Base-by-base conservation (phyloP, 192 early-diverging fungal genomes). In the Helicostylum pulchrum region DNA sequence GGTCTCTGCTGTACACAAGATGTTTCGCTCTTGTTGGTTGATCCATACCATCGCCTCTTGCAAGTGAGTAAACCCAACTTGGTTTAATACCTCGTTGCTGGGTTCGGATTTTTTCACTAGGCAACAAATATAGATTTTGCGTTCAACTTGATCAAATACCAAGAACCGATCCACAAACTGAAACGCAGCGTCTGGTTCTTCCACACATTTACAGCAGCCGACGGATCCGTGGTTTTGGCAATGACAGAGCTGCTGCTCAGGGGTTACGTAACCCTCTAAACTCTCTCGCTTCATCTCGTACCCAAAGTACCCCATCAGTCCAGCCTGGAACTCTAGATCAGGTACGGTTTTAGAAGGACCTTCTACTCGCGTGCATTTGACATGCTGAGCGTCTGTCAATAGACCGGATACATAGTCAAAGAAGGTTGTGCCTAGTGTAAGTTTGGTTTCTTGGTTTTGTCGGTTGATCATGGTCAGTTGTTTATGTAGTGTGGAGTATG, bases 231-330 rank as follows among this genome's bases (percentile, higher is more conserved):
- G 34, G 0, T 65, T 14, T 10, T 19, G 0, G 20, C 74, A 78
- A 0, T 44, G 50, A n/a, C 80, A 77, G 9, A 62, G 65, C 30
- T 83, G 80, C 47, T 77, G 67, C 0, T 17, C 20, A 17, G 82
- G 80, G 7, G 62, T 65, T 1, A 53, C 46, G 52, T 83, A 82
- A 0, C 78, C 80, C 0, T 80, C 70, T 67, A 95, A 34, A 55
- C 81, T 81, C 68, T 97, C 96, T 31, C 79, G 60, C 61, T 93
- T 93, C 92, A 98, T 92, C 62, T 95, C 96, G 72, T 98, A 98
- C 0, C 92, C 93, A 78, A 96, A 88, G 67, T 90, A 92, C 0
- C 96, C 96, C 0, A 94, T 76, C 75, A 95, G 78, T 0, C 96
- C 96, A 53, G 92, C 85, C n/a, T 81, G 72, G 60, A 97, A 97